phyloP scores from a whole-genome alignment of 768 basidiomycete species.

The Suillus brevipes region DNA sequence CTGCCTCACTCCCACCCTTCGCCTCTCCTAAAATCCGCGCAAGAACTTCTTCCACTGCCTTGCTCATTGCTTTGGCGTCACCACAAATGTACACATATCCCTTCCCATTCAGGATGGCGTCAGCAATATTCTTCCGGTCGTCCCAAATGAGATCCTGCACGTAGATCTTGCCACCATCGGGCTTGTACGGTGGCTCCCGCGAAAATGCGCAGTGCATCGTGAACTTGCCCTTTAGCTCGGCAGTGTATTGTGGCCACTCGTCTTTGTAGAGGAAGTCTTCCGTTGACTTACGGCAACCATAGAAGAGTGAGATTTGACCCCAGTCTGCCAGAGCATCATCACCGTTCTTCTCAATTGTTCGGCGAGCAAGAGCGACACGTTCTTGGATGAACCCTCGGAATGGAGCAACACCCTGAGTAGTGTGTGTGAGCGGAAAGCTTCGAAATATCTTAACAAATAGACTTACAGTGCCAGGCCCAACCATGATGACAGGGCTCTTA shows the following conservation, averaged over 20 bases:
- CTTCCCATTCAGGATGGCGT: slow-evolving; percentile 90
- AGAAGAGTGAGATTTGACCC: slow-evolving; percentile 94
- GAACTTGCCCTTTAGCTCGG: slow-evolving; percentile 92
- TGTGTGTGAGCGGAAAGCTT: slow-evolving; percentile 12
- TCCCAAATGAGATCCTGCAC: slow-evolving; percentile 98
- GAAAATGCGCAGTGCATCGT: slow-evolving; percentile 88
- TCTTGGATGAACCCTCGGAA: slow-evolving; percentile 99
- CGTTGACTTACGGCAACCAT: slow-evolving; percentile 86
- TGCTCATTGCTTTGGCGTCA: slow-evolving; percentile 95
- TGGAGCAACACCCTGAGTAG: slow-evolving; percentile 87
- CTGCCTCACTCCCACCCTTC: slow-evolving; percentile 88
- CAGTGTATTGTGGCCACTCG: slow-evolving; percentile 88
- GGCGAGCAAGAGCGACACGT: slow-evolving; percentile 92
- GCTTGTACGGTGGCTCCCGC: slow-evolving; percentile 79
- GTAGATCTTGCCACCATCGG: slow-evolving; percentile 94
- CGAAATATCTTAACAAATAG: neutral
- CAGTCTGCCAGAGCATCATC: slow-evolving; percentile 91
- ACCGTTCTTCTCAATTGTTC: slow-evolving; percentile 94
- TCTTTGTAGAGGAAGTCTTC: slow-evolving; percentile 95
- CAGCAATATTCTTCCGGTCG: slow-evolving; percentile 76
- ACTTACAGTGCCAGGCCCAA: slow-evolving; percentile 96
- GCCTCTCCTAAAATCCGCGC: slow-evolving; percentile 86
- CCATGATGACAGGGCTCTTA: slow-evolving; percentile 98
- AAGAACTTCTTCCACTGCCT: slow-evolving; percentile 89
- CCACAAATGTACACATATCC: slow-evolving; percentile 98